Base-by-base conservation (phyloP, 441 rosid species). In the Breynia disticha region DNA sequence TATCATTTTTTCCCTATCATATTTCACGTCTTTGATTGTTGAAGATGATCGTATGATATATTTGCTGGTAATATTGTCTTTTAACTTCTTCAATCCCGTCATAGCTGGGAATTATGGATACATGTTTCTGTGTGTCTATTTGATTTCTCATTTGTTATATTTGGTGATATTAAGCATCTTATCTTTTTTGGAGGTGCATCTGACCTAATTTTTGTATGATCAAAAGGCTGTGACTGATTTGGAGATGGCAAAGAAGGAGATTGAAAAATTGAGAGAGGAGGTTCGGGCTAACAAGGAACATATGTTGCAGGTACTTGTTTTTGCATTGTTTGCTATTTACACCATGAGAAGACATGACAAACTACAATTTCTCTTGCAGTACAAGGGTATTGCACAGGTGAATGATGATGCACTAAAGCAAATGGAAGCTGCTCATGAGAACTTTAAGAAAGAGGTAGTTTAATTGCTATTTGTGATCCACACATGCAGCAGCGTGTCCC, bases 381-480 rank as follows among this genome's bases (percentile, higher is more conserved):
- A 87, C 62, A 90, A 90, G 79, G 76, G 82, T 67, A 94, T 94
- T 66, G 96, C 99, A 20, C 80, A 94, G 69, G 95, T 86, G 56
- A 90, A 87, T 71, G 99, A 94, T 74, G 66, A 78, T 63, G 96
- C 95, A 11, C 58, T 94, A 74, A 87, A 82, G 84, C 94, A 90
- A 73, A 94, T 94, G 81, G 99, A 90, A 72, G 59, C 52, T 58
- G 87, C 97, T 48, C 96, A 90, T 71, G 96, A 87, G 52, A 83
- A 66, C 66, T 94, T 80, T 75, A 85, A 84, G 64, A 72, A 58
- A 60, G 91, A 83, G 97, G 99, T 90, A 76, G 12, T 0, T 16
- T 19, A 18, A 35, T 12, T 46, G 13, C 11, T 21, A 3, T 18
- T 21, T 24, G 11, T 15, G 8, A 11, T 15, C n/a, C n/a, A 0